Conservation (phyloP, 192 early-diverging fungal genomes). For the Gamsiella multidivaricata region DNA sequence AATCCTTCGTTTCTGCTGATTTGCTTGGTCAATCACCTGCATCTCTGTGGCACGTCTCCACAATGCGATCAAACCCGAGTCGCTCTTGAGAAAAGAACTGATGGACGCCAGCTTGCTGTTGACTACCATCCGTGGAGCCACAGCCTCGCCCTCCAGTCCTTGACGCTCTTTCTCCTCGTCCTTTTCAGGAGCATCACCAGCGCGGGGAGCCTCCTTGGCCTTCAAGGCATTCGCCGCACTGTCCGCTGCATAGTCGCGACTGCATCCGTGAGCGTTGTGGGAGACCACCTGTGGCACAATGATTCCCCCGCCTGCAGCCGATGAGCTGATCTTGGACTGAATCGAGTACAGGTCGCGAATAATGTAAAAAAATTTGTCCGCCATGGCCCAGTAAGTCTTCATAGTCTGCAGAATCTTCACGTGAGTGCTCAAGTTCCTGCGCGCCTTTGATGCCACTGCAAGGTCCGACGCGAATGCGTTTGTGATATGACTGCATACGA, state of each 20-base stretch:
- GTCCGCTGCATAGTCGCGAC: slow-evolving; percentile 24
- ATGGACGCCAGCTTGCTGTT: slow-evolving; percentile 43
- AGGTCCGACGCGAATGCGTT: slow-evolving; percentile 56
- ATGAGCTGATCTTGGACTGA: slow-evolving; percentile 52
- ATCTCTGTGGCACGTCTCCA: slow-evolving; percentile 53
- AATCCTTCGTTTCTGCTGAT: slow-evolving; percentile 29
- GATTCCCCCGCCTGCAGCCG: slow-evolving; percentile 23
- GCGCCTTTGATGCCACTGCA: slow-evolving; percentile 54
- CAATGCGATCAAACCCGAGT: slow-evolving; percentile 48
- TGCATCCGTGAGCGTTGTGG: slow-evolving; percentile 31
- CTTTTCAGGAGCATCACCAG: background rate
- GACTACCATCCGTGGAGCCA: slow-evolving; percentile 37
- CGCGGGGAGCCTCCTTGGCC: slow-evolving; percentile 2
- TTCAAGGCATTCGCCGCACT: slow-evolving; percentile 4
- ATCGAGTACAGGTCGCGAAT: slow-evolving; percentile 53
- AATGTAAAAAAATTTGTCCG: slow-evolving; percentile 59
- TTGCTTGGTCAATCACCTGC: slow-evolving; percentile 51
- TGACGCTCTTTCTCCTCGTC: background rate
- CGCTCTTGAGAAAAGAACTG: slow-evolving; percentile 52
- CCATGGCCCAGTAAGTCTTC: slow-evolving; percentile 64
- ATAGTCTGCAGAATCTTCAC: slow-evolving; percentile 56
- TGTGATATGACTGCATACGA: slow-evolving; percentile 50
- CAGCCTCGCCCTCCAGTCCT: background rate
- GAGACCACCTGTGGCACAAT: slow-evolving; percentile 39
- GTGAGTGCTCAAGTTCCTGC: slow-evolving; percentile 49